Evolutionary conservation across 1,284 basidiomycete genomes (phyloP).

Genomic region (Mycosarcoma maydis): DNA sequence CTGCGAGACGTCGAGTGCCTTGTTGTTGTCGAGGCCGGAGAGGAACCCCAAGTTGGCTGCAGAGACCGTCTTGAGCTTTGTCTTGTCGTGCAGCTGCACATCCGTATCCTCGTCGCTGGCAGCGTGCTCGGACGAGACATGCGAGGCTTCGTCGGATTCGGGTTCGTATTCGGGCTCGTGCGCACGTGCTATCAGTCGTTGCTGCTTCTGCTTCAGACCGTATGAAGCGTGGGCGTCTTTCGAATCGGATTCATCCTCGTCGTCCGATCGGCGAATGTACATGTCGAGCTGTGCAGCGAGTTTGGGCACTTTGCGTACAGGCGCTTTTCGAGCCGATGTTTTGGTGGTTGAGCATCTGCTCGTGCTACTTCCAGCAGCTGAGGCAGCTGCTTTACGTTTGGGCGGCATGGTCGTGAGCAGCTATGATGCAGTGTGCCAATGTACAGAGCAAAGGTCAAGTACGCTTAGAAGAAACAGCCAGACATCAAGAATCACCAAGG

Average conservation of each 20-base stretch:
- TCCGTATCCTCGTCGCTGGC: not conserved
- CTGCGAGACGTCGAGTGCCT: slow-evolving; percentile 24
- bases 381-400: slow-evolving; percentile 27
- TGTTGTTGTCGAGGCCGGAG: slow-evolving; percentile 24
- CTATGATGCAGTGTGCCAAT: too few species aligned
- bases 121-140: slow-evolving; percentile 15
- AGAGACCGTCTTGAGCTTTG: slow-evolving; percentile 31
- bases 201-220: not conserved
- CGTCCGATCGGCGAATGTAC: slow-evolving; percentile 38
- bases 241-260: slow-evolving; percentile 12
- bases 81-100: not conserved
- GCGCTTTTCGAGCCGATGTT: not conserved
- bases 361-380: slow-evolving; percentile 1
- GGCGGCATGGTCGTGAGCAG: slow-evolving; percentile 13
- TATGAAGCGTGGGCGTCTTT: too few species aligned
- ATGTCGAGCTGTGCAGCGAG: slow-evolving; percentile 30
- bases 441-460: too few species aligned
- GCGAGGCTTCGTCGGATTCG: slow-evolving; percentile 39
- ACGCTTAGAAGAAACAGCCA: too few species aligned
- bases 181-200: not conserved
- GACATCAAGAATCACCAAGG: too few species aligned
- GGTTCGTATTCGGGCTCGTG: slow-evolving; percentile 13
- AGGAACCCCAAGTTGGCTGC: slow-evolving; percentile 39
- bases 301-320: slow-evolving; percentile 15
- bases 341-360: not conserved